These are phyloP conservation scores for Mallotus nudiflorus DNA, from an alignment of 345 rosid genomes.

Conservation along the genomic window DNA sequence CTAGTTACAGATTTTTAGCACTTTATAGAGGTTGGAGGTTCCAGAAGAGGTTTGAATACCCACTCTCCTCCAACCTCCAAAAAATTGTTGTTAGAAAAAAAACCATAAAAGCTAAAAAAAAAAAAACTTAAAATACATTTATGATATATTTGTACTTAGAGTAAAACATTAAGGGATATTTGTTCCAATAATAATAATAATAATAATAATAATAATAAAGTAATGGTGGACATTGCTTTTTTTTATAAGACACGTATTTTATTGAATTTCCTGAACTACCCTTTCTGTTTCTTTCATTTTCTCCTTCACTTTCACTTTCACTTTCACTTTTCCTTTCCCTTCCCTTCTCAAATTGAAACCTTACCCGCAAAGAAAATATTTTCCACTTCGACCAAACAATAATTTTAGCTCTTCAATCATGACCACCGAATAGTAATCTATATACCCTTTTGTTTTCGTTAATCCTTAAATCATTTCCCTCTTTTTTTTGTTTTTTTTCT, in stretches of 20 bases:
- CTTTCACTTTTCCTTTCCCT: neutral
- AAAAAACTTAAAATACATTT: too few relatives aligned
- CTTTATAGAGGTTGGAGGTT: too few relatives aligned
- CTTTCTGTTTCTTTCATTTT: neutral
- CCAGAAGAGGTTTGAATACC: too few relatives aligned
- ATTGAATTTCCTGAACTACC: neutral
- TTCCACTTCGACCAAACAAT: constrained; percentile 10
- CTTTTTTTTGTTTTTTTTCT: neutral
- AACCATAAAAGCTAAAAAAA: too few relatives aligned
- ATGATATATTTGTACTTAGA: too few relatives aligned
- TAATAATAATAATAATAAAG: too few relatives aligned
- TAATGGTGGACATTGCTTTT: neutral
- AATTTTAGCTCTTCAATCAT: constrained; percentile 1
- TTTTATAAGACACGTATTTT: neutral
- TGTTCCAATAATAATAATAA: too few relatives aligned
- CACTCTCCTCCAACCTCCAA: too few relatives aligned
- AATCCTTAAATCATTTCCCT: neutral
- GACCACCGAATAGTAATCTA: constrained; percentile 33
- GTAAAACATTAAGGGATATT: too few relatives aligned
- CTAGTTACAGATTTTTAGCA: too few relatives aligned
- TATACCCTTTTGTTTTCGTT: neutral
- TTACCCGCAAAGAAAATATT: neutral
- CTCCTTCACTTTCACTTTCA: too few relatives aligned
- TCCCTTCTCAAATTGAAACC: neutral
- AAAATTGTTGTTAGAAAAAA: too few relatives aligned